Percentiles rank a stretch among this genome's conserved stretches.
Conservation (phyloP, 495 filamentous ascomycete genomes). For the Parachaetomium inaequale region DNA sequence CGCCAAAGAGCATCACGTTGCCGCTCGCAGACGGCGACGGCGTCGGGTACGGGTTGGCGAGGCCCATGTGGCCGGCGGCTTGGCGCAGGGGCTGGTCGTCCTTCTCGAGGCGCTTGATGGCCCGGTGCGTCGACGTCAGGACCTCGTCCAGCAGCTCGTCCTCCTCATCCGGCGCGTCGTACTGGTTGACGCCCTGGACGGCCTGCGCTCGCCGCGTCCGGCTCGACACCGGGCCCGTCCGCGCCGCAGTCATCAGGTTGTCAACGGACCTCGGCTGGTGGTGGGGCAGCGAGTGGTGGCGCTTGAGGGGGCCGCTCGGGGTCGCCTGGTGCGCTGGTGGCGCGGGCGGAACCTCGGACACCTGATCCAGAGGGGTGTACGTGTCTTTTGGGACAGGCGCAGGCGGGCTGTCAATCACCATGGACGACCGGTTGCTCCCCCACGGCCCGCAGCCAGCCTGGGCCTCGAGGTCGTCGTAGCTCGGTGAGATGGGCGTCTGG, state of each 20-base stretch:
- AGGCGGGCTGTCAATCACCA: conserved; percentile 66
- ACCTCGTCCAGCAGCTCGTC: conserved; percentile 92
- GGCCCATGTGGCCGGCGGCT: conserved; percentile 53
- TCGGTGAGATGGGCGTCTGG: conserved; percentile 68
- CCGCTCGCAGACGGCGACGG: conserved; percentile 85
- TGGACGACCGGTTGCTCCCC: conserved; percentile 77
- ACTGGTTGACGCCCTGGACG: conserved; percentile 71
- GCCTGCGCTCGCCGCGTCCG: conserved; percentile 79
- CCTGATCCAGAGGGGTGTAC: conserved; percentile 68
- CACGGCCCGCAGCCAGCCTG: conserved; percentile 89
- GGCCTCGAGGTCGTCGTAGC: conserved; percentile 81
- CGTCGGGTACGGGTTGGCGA: conserved; percentile 85
- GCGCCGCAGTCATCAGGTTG: conserved; percentile 53
- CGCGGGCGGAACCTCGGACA: conserved; percentile 55
- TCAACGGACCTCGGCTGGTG: conserved; percentile 63
- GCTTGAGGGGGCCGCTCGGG: conserved; percentile 52
- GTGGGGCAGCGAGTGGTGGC: conserved; percentile 74
- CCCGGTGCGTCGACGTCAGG: conserved; percentile 46
- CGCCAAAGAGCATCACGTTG: conserved; percentile 66
- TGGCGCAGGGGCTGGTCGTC: conserved; percentile 51
- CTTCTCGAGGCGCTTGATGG: conserved; percentile 50
- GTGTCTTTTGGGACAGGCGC: conserved; percentile 54
- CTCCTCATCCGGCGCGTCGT: conserved; percentile 95
- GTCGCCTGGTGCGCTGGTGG: conserved; percentile 53
- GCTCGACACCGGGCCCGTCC: conserved; percentile 68